phyloP scores from a whole-genome alignment of 1,139 yeast genomes.

The Blastobotrys aristatus region DNA sequence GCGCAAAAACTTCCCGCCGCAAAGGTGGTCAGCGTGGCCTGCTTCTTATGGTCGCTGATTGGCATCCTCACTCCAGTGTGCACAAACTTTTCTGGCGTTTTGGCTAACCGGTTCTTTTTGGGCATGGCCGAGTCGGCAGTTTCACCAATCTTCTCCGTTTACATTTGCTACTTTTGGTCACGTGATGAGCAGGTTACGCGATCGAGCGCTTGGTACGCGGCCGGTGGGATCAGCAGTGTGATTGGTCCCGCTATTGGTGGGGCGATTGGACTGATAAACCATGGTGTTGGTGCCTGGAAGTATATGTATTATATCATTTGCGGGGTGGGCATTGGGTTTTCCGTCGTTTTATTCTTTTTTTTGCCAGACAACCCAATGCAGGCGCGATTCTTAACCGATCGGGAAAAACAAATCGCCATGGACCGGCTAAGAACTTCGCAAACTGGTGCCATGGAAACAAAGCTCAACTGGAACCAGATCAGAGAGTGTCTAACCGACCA shows the following conservation, averaged over 20 bases:
- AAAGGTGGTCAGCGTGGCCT: constrained; percentile 25
- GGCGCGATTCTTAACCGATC: constrained; percentile 46
- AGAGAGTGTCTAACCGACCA: constrained; percentile 14
- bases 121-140: constrained; percentile 18
- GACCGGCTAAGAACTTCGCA: constrained; percentile 12
- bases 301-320: constrained; percentile 13
- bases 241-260: constrained; percentile 8
- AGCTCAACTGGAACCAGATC: constrained; percentile 46
- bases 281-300: constrained; percentile 14
- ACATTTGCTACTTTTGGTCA: constrained; percentile 15
- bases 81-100: constrained; percentile 11
- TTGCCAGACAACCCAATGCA: constrained; percentile 50
- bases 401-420: constrained; percentile 18
- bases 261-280: constrained; percentile 12
- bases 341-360: constrained; percentile 45
- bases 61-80: constrained; percentile 13
- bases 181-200: constrained; percentile 17
- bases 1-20: constrained; percentile 50
- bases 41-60: constrained; percentile 13
- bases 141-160: constrained; percentile 16
- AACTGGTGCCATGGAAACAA: constrained; percentile 38
- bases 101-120: constrained; percentile 15
- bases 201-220: constrained; percentile 12
- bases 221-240: constrained; percentile 5
- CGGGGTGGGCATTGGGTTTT: constrained; percentile 21